Percentiles rank a stretch among this genome's conserved stretches.
These are phyloP conservation scores for Cyberlindnera meyerae DNA, from an alignment of 805 yeast species.

Conservation along the genomic window DNA sequence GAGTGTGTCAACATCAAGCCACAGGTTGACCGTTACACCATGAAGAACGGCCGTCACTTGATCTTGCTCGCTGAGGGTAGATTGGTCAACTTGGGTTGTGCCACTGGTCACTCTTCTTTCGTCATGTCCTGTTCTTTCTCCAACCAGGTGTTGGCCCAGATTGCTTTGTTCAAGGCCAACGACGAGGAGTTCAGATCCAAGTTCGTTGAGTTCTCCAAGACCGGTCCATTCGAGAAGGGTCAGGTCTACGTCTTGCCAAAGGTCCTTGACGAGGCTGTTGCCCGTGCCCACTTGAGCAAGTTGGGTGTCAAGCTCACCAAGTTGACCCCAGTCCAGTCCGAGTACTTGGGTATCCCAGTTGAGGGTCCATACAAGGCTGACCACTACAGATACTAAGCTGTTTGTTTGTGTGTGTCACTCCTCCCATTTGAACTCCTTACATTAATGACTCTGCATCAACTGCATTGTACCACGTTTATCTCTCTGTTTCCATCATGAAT, in stretches of 20 bases:
- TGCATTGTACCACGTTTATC: no score
- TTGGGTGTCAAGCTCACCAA: slow-evolving; percentile 83
- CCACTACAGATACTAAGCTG: slow-evolving; percentile 86
- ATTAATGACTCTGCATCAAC: slow-evolving; percentile 22
- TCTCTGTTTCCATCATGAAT: slow-evolving; percentile 7
- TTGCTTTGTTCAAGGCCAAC: slow-evolving; percentile 88
- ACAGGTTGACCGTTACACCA: slow-evolving; percentile 95
- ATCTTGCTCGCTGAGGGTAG: slow-evolving; percentile 98
- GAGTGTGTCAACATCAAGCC: slow-evolving; percentile 97
- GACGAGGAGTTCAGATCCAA: slow-evolving; percentile 74
- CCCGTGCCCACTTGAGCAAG: slow-evolving; percentile 92
- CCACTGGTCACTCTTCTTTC: slow-evolving; percentile 98
- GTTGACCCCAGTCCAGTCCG: slow-evolving; percentile 78
- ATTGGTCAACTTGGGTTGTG: slow-evolving; percentile 98
- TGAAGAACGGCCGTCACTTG: slow-evolving; percentile 86
- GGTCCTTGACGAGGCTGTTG: slow-evolving; percentile 97
- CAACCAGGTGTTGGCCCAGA: slow-evolving; percentile 98
- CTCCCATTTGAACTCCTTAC: neutral
- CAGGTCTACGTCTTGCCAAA: slow-evolving; percentile 92
- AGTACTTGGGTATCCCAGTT: slow-evolving; percentile 84
- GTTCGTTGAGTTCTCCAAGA: slow-evolving; percentile 85
- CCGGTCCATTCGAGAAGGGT: slow-evolving; percentile 86
- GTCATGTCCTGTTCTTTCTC: slow-evolving; percentile 99
- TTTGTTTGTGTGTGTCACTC: neutral
- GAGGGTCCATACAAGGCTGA: slow-evolving; percentile 98